Evolutionary conservation across 805 yeast species (phyloP), one percentile per base, ranked within the genome.

Genomic region (Sugiyamaella lignohabitans): DNA sequence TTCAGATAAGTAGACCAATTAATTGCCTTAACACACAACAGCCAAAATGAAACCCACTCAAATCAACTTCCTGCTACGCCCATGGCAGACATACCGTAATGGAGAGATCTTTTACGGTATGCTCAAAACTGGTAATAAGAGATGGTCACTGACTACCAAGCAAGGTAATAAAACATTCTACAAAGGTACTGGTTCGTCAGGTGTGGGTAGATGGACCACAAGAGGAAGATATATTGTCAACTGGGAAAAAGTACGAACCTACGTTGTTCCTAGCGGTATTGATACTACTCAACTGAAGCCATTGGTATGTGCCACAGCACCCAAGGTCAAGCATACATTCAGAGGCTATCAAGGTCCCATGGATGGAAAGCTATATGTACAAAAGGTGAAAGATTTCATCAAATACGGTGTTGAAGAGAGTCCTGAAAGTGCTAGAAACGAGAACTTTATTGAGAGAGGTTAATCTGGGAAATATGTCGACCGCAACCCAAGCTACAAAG

Each of bases 121-220:
- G 21, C 70, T 82, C 14, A 88, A 85, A 61, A 62, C 81, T 5
- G 97, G 97, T 47, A 80, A 87, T 54, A 87, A 83, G 64, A 81
- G 96, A 49, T 62, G 66, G 61, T 76, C 95, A 3, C 70, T 91
- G 57, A 84, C 96, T 19, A 83, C 96, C 19, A 93, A 93, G 60
- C 87, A 87, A 63, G 98, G 98, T 59, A 91, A 93, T 68, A 88
- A 89, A 71, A 82, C 85, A 58, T 85, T 74, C 69, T 93, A 93
- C 70, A 93, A 93, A 66, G 99, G 99, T 72, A 93, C 98, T 19
- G 78, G 97, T 49, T 86, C 98, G 3, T 77, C 95, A 2, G 97
- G 97, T 65, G 79, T 87, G 52, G 99, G 99, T 63, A 73, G 72
- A 45, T 79, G 82, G 61, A 84, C 93, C 45, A 71, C 73, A 30